phyloP scores from a whole-genome alignment of 805 yeast genomes.

The Candida alai region DNA sequence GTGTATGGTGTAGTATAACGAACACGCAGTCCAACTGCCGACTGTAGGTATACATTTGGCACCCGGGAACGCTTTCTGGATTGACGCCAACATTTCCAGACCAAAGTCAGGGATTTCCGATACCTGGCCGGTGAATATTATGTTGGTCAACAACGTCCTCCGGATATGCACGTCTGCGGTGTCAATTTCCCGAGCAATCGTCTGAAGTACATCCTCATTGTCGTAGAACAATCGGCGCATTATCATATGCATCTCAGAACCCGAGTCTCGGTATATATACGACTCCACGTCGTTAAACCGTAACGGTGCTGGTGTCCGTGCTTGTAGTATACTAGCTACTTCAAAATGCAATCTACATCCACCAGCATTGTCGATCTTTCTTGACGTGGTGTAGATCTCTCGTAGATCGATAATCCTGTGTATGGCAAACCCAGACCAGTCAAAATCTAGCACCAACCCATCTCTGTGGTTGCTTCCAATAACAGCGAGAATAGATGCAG shows the following conservation, averaged over 20 bases:
- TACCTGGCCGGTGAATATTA: slow-evolving; percentile 24
- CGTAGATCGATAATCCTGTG: slow-evolving; percentile 23
- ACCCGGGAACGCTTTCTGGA: slow-evolving; percentile 7
- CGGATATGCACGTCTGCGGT: slow-evolving; percentile 21
- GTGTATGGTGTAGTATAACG: too few species aligned
- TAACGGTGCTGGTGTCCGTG: too few species aligned
- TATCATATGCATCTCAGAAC: too few species aligned
- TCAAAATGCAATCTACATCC: slow-evolving; percentile 19
- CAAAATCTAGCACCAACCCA: slow-evolving; percentile 27
- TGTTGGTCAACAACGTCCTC: slow-evolving; percentile 13
- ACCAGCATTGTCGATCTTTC: slow-evolving; percentile 4
- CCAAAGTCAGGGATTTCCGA: slow-evolving; percentile 22
- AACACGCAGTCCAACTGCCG: slow-evolving; percentile 32
- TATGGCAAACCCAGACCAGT: slow-evolving; percentile 22
- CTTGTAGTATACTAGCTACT: slow-evolving; percentile 12
- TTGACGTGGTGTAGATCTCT: slow-evolving; percentile 7
- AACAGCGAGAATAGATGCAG: slow-evolving; percentile 17
- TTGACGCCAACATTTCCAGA: slow-evolving; percentile 12
- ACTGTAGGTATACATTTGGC: slow-evolving; percentile 12
- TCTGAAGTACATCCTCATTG: background rate
- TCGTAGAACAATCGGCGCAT: background rate
- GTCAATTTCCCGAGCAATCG: too few species aligned
- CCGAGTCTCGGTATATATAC: too few species aligned
- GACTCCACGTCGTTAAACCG: too few species aligned
- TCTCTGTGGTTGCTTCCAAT: slow-evolving; percentile 18